Evolutionary conservation across 306 rosid genomes (phyloP), one percentile per base, ranked within the genome.

Genomic region (Myrica gale): DNA sequence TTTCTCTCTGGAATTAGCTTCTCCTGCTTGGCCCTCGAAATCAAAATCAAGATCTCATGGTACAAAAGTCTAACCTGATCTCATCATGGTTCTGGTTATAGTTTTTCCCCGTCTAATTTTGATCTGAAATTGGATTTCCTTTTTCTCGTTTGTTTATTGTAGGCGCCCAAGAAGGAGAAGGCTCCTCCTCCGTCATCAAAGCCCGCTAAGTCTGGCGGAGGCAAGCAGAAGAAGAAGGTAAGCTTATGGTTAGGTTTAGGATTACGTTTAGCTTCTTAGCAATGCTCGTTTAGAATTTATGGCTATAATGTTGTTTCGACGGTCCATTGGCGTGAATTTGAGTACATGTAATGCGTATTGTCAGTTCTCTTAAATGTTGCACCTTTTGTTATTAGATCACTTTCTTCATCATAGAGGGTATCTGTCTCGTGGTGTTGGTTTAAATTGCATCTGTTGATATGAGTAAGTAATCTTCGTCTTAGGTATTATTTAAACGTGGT

Each of bases 221-320:
- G 82, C 77, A 79, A 79, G 78, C 82, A 79, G 73, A 79, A 79
- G 78, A 79, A 79, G 82, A 79, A 79, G 82, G 82, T 79, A 78
- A 47, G 7, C 8, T 6, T 60, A 19, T 23, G 65, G 43, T 46
- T 55, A 39, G 75, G 75, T 10, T 39, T 61, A 45, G 26, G 16
- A 23, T 60, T 60, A 8, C 9, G 42, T 26, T 5, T 11, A 60
- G 67, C 67, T 12, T 60, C 67, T 9, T 10, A 7, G 67, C 11
- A 42, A 1, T 60, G 66, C 66, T 21, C 9, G 17, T 16, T 26
- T 26, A 21, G 42, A 12, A 60, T 58, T 58, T 23, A 60, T 60
- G 41, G 42, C 17, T 10, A 23, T 60, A 21, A 23, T 60, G 16
- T 23, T 23, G 43, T 60, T 60, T 60, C 8, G 1, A 11, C 17